These are phyloP conservation scores for Erigeron philadelphicus DNA, from an alignment of 140 eudicot species.

Conservation along the genomic window DNA sequence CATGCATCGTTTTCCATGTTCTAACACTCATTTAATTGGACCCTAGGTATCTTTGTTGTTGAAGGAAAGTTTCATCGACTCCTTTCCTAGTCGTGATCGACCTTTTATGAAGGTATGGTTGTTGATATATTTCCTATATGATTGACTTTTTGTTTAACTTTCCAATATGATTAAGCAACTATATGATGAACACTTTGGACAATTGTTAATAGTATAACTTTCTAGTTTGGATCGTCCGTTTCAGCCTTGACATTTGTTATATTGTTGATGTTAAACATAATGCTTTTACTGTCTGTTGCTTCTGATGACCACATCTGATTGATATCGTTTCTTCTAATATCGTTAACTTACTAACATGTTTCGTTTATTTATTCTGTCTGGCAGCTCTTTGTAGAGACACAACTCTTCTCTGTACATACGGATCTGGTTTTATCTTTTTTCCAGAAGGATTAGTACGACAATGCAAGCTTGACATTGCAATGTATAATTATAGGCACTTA, in stretches of 20 bases:
- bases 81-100: slow-evolving; percentile 81
- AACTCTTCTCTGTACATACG: slow-evolving; percentile 97
- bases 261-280: not conserved
- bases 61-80: slow-evolving; percentile 95
- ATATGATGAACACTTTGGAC: not conserved
- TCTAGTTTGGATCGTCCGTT: too few species aligned
- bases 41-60: slow-evolving; percentile 84
- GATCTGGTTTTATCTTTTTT: slow-evolving; percentile 89
- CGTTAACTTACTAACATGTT: slow-evolving; percentile 22
- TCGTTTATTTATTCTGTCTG: slow-evolving; percentile 17
- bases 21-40: slow-evolving; percentile 15
- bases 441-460: slow-evolving; percentile 72
- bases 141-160: not conserved
- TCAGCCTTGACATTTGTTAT: too few species aligned
- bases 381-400: slow-evolving; percentile 90
- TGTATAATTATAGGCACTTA: slow-evolving; percentile 27
- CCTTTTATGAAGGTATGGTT: slow-evolving; percentile 82
- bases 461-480: slow-evolving; percentile 22
- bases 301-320: not conserved
- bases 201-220: not conserved
- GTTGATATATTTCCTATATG: slow-evolving; percentile 9
- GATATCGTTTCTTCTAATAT: not conserved
- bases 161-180: not conserved
- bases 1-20: slow-evolving; percentile 8
- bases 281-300: not conserved